A percentile compares a stretch with the other conserved stretches of the same genome.
Evolutionary conservation across 2,329 filamentous ascomycete species (phyloP).

Genomic region (Esteya vermicola): DNA sequence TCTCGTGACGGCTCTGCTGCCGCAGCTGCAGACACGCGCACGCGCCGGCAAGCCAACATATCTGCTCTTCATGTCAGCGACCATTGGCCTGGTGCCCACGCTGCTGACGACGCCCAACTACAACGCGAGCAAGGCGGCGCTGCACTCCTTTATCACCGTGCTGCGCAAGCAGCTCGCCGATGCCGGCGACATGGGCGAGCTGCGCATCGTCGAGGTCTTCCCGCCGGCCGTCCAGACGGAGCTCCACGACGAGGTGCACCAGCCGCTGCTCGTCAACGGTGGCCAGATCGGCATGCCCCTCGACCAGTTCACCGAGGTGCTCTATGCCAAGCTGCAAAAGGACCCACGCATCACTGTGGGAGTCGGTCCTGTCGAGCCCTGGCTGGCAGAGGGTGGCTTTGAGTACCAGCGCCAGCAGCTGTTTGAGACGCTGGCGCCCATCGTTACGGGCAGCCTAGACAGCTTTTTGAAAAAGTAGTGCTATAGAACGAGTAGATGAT

Average conservation of each 20-base stretch:
- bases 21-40: conserved; percentile 19
- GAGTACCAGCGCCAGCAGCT: conserved; percentile 14
- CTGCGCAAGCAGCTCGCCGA: conserved; percentile 29
- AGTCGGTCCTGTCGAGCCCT: conserved; percentile 16
- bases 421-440: too few species aligned
- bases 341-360: conserved; percentile 24
- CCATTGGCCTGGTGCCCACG: conserved; percentile 23
- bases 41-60: conserved; percentile 4
- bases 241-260: conserved; percentile 23
- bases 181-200: conserved; percentile 16
- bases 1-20: conserved; percentile 28
- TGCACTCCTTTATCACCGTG: conserved; percentile 27
- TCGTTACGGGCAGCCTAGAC: too few species aligned
- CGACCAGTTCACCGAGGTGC: conserved; percentile 24
- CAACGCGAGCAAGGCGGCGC: conserved; percentile 32
- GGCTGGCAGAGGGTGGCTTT: conserved; percentile 13
- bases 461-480: too few species aligned
- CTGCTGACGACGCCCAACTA: conserved; percentile 28
- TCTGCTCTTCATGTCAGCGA: conserved; percentile 16
- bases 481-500: too few species aligned
- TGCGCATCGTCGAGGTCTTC: conserved; percentile 27
- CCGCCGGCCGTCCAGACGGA: conserved; percentile 28
- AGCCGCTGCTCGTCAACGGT: conserved; percentile 26
- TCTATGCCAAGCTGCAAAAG: conserved; percentile 20
- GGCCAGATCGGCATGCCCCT: conserved; percentile 33